These are phyloP conservation scores for Colletotrichum salicis DNA, from an alignment of 2,329 filamentous ascomycete genomes.

Conservation along the genomic window DNA sequence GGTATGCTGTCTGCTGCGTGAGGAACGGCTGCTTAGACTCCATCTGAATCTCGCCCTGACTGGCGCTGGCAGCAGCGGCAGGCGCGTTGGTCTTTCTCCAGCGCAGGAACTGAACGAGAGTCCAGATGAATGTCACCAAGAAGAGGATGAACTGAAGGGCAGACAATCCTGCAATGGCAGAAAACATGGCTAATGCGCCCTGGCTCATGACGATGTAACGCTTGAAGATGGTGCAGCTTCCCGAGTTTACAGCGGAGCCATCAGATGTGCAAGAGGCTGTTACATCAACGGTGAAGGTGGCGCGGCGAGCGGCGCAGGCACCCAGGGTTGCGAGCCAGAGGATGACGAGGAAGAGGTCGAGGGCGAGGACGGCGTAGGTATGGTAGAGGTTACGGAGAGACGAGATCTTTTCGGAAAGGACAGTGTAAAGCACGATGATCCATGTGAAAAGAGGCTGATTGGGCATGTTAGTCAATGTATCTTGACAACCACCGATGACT, in stretches of 20 bases:
- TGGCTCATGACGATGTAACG: slow-evolving; percentile 48
- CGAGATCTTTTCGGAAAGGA: slow-evolving; percentile 53
- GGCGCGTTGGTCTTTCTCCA: slow-evolving; percentile 46
- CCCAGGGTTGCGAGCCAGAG: slow-evolving; percentile 59
- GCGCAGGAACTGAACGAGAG: slow-evolving; percentile 46
- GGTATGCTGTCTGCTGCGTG: slow-evolving; percentile 36
- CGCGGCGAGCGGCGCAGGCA: slow-evolving; percentile 52
- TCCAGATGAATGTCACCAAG: slow-evolving; percentile 50
- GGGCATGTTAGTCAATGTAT: not conserved
- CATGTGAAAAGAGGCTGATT: slow-evolving; percentile 57
- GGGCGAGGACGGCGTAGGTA: slow-evolving; percentile 54
- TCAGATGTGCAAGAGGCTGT: slow-evolving; percentile 46
- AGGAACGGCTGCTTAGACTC: slow-evolving; percentile 36
- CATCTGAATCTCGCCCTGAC: slow-evolving; percentile 48
- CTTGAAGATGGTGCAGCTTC: slow-evolving; percentile 47
- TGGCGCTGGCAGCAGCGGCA: slow-evolving; percentile 22
- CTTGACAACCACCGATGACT: no score
- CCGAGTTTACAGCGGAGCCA: slow-evolving; percentile 52
- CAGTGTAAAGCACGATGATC: slow-evolving; percentile 53
- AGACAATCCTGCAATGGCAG: slow-evolving; percentile 55
- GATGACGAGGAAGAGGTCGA: slow-evolving; percentile 56
- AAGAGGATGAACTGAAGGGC: slow-evolving; percentile 56
- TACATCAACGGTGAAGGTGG: slow-evolving; percentile 47
- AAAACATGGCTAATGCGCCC: slow-evolving; percentile 48
- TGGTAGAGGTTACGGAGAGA: slow-evolving; percentile 51